Conservation (phyloP, 208 protist species). For the Leishmania tarentolae region DNA sequence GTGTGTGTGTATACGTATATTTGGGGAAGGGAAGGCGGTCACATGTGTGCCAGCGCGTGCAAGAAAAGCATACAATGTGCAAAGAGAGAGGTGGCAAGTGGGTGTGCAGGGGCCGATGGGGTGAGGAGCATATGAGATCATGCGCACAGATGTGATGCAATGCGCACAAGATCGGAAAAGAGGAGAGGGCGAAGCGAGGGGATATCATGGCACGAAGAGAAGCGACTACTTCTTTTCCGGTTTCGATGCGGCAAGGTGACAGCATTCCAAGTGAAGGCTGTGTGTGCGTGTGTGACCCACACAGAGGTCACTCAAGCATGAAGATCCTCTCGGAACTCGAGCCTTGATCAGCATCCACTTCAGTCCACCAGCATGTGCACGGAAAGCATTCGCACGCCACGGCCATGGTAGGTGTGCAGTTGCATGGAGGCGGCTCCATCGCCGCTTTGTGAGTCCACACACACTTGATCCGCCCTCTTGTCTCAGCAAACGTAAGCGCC, state of each 20-base stretch:
- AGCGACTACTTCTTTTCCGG: not conserved
- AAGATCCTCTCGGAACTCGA: not conserved
- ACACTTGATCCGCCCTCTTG: not conserved
- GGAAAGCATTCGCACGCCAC: not conserved
- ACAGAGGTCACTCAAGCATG: not conserved
- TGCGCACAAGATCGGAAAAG: slow-evolving; percentile 2
- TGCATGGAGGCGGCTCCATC: not conserved
- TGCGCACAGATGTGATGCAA: not conserved
- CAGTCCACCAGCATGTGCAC: not conserved
- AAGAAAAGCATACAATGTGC: not conserved
- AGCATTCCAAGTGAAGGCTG: not conserved
- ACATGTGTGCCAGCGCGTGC: not conserved
- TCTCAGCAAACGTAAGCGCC: not conserved
- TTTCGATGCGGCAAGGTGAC: not conserved
- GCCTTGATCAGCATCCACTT: not conserved
- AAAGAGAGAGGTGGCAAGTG: not conserved
- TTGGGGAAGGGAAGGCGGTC: not conserved
- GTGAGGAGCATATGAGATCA: not conserved
- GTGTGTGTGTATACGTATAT: not conserved
- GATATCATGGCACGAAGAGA: too few relatives aligned
- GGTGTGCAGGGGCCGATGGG: not conserved
- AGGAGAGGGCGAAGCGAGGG: not conserved
- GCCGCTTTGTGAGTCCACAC: not conserved
- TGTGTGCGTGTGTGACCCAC: not conserved
- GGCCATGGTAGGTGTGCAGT: not conserved